Base-by-base conservation (phyloP, 2,329 filamentous ascomycete species). In the Tolypocladium paradoxum region DNA sequence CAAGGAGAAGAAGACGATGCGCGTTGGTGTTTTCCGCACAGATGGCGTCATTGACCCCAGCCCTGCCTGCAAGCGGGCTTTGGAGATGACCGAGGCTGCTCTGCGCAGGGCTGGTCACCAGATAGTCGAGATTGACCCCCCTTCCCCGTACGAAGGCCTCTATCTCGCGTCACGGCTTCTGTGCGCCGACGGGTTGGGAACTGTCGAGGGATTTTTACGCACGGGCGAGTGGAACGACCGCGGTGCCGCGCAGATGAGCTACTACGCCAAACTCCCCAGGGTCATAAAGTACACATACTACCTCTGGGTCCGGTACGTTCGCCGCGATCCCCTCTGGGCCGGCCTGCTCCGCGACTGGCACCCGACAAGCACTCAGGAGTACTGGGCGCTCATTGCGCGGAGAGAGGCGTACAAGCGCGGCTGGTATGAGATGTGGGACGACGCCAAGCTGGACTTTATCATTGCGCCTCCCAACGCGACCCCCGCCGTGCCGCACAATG, bases 361-460 rank as follows among this genome's bases (percentile, higher is more conserved):
- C 51, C 78, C 81, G 52, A 90, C 91, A 71, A 83, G 78, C 12
- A 85, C 86, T 1, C 82, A 79, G 56, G 84, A 95, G 69, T 85
- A 92, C 65, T 96, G 90, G 90, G 78, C 87, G 61, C 79, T 93
- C 50, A 89, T 92, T 4, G 77, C 79, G 1, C 78, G 83, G 69
- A 81, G 91, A 27, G 92, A 96, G 70, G 75, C 77, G 1, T 95
- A 89, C 74, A 86, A 88, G 59, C 79, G 78, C 16, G 77, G 74
- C 51, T 96, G 90, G 83, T 91, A 89, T 66, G 81, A 85, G 24
- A 96, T 90, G 87, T 95, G 90, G 89, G 81, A 88, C 55, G 72
- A 77, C 12, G 78, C 80, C 37, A 74, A 83, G 48, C 72, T 91
- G 58, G 91, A 96, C 68, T 84, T 91, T 58, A 77, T 96, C 59